Conservation (phyloP, 768 basidiomycete species). For the Tulasnella sp. region DNA sequence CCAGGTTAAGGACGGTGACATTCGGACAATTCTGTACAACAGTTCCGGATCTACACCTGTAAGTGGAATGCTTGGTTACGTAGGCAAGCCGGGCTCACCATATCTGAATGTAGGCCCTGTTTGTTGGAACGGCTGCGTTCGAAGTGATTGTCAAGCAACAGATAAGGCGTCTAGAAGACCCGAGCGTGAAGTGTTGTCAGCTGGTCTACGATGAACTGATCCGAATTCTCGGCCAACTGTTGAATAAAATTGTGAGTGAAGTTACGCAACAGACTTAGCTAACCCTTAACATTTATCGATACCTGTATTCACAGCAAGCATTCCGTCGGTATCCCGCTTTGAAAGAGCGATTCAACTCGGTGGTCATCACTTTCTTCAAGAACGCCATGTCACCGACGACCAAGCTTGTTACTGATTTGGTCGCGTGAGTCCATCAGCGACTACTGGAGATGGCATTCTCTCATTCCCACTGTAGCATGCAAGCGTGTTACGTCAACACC, state of each 20-base stretch:
- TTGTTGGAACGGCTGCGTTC: slow-evolving; percentile 95
- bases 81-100: neutral
- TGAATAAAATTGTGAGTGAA: slow-evolving; percentile 74
- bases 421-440: slow-evolving; percentile 57
- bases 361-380: slow-evolving; percentile 98
- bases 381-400: slow-evolving; percentile 88
- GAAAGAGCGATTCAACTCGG: slow-evolving; percentile 90
- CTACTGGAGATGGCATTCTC: neutral
- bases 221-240: slow-evolving; percentile 85
- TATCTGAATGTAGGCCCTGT: slow-evolving; percentile 52
- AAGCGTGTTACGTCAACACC: slow-evolving; percentile 98
- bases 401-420: slow-evolving; percentile 90
- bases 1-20: slow-evolving; percentile 98
- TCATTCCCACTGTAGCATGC: slow-evolving; percentile 65
- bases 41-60: slow-evolving; percentile 53
- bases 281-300: slow-evolving; percentile 15
- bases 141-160: slow-evolving; percentile 99
- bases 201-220: slow-evolving; percentile 97
- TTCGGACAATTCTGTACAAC: slow-evolving; percentile 93
- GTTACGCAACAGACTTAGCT: slow-evolving; percentile 35
- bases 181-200: slow-evolving; percentile 87
- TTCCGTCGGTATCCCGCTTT: slow-evolving; percentile 97
- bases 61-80: neutral
- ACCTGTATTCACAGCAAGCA: slow-evolving; percentile 59
- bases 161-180: slow-evolving; percentile 94